Conservation (phyloP, 2,329 filamentous ascomycete species). For the Monosporascus sp. region DNA sequence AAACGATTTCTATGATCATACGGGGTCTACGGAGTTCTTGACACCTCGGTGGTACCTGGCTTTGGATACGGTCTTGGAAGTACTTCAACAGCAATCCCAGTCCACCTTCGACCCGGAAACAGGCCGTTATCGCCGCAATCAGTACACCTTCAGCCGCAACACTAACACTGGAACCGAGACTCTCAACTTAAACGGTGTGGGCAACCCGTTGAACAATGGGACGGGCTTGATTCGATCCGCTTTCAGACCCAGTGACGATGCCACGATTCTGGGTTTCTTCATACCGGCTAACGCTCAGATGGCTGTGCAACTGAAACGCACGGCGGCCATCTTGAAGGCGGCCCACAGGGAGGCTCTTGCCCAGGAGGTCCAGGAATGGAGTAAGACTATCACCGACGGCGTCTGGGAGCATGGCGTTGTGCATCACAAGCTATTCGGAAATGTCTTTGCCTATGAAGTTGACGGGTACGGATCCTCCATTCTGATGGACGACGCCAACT, state of each 20-base stretch:
- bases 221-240: conserved; percentile 86
- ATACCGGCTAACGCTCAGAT: conserved; percentile 97
- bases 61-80: conserved; percentile 64
- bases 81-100: conserved; percentile 72
- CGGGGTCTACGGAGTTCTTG: conserved; percentile 71
- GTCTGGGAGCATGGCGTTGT: conserved; percentile 83
- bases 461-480: conserved; percentile 80
- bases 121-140: conserved; percentile 60
- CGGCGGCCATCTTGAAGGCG: conserved; percentile 61
- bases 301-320: conserved; percentile 76
- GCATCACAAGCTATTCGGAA: conserved; percentile 65
- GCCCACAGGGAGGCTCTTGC: conserved; percentile 50
- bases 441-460: conserved; percentile 82
- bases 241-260: conserved; percentile 92
- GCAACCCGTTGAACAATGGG: conserved; percentile 82
- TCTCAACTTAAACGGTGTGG: conserved; percentile 70
- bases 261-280: conserved; percentile 88
- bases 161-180: conserved; percentile 88
- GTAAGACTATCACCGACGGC: conserved; percentile 63
- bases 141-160: conserved; percentile 80
- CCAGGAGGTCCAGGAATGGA: conserved; percentile 51
- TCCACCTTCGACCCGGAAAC: conserved; percentile 72
- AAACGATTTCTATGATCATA: conserved; percentile 82
- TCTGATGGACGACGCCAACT: conserved; percentile 86
- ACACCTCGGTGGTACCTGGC: conserved; percentile 74